Base-by-base conservation (phyloP, 768 basidiomycete species). In the Podaxis sp. region DNA sequence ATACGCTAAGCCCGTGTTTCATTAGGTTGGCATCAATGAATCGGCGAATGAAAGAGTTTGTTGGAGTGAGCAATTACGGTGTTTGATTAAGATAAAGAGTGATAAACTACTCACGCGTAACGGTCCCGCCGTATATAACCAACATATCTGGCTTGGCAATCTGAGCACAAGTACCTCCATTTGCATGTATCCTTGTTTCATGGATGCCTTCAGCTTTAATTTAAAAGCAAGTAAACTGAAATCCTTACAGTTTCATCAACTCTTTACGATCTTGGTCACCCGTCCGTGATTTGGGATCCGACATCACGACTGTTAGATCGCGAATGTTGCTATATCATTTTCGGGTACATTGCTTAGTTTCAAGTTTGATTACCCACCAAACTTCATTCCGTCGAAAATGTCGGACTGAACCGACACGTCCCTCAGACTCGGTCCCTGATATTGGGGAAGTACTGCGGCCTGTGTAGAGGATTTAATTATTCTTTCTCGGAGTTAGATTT, bases 301-400 rank as follows among this genome's bases (percentile, higher is more conserved):
- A 85, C 64, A 86, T 80, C 3, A 93, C 87, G 72, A 91, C 91
- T 93, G 60, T 53, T 29, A n/a, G 27, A 64, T 29, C 40, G 13
- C 4, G 13, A 5, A 15, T 2, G 25, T 9, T 19, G 53, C 4
- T 19, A 6, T 4, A 59, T 51, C 55, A 65, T 56, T 50, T 52
- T 57, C 43, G 38, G 46, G 8, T 15, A 25, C 47, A 15, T 55
- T 33, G 25, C 17, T 15, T n/a, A 41, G 55, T 15, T 7, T 38
- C 25, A 56, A 25, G 60, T 27, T 22, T 22, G 19, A 25, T 7
- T 33, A 78, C 90, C 69, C 57, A 96, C 96, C 87, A 70, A 98
- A 96, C 57, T 81, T 90, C 75, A 88, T 80, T 25, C 82, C 90
- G 13, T 84, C 76, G 67, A 98, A 93, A 17, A 97, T 71, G 27